Evolutionary conservation across 75 land plant genomes (phyloP).

Genomic region (Picea sitchensis): DNA sequence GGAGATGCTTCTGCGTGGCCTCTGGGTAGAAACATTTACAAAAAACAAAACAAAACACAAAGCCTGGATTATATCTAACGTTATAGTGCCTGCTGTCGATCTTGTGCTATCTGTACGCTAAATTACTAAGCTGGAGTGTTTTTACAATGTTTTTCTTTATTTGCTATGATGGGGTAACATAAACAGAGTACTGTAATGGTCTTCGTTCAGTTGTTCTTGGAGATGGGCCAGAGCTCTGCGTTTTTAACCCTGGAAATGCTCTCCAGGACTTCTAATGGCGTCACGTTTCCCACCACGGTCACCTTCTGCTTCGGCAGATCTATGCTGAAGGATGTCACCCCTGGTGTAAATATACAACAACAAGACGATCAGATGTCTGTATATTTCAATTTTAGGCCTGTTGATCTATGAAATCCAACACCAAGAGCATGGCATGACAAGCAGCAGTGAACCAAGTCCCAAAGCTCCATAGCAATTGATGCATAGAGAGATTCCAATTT

Average conservation of each 20-base stretch:
- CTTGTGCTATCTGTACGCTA: background rate
- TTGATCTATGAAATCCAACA: too few species aligned
- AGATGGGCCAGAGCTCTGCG: slow-evolving; percentile 48
- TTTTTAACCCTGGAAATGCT: slow-evolving; percentile 49
- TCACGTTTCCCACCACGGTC: slow-evolving; percentile 51
- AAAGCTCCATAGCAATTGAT: too few species aligned
- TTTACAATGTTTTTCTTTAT: background rate
- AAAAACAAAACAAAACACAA: background rate
- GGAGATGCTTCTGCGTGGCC: background rate
- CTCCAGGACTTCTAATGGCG: slow-evolving; percentile 41
- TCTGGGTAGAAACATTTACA: background rate
- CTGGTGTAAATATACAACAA: slow-evolving; percentile 16
- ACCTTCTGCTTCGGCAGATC: slow-evolving; percentile 65
- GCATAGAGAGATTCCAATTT: too few species aligned
- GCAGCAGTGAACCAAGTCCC: too few species aligned
- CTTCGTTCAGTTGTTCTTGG: background rate
- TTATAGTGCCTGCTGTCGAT: background rate
- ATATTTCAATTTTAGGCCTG: too few species aligned
- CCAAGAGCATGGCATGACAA: too few species aligned
- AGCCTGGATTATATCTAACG: background rate
- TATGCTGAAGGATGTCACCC: slow-evolving; percentile 53
- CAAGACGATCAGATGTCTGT: background rate
- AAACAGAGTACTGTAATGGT: background rate
- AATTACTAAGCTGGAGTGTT: background rate
- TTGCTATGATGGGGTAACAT: background rate